Base-by-base conservation (phyloP, 257 asterid species). In the Lantana camara region DNA sequence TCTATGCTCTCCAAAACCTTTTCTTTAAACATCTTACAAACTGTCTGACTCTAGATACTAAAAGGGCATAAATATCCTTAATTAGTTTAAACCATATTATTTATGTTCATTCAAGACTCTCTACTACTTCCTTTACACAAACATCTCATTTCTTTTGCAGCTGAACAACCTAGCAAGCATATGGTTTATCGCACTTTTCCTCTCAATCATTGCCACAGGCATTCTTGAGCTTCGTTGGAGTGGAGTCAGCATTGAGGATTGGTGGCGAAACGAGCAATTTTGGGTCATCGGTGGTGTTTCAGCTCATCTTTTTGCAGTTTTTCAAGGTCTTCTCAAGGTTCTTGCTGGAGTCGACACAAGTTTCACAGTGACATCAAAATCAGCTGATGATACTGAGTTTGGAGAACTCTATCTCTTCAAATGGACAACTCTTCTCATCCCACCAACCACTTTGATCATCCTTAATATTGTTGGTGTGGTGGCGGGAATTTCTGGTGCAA, bases 251-350 rank as follows among this genome's bases (percentile, higher is more conserved):
- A 90, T 90, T 1, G 95, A 90, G 77, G 96, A 88, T 51, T 89
- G 93, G 95, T 86, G 95, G 96, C 73, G 95, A 6, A 89, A 89
- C 27, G 95, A 89, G 75, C 96, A 89, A 61, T 89, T 89, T 73
- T 89, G 95, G 96, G 96, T 89, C 42, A 86, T 86, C 3, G 95
- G 96, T 9, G 96, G 95, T 20, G 85, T 89, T 54, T 86, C 95
- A 13, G 90, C 95, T 4, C 93, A 89, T 69, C 83, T 87, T 17
- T 89, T 89, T 62, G 97, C 97, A 4, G 86, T 89, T 50, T 89
- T 89, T 71, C 97, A 89, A 69, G 97, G 97, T 50, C 95, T 89
- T 48, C 95, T 89, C 48, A 89, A 89, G 80, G 97, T 89, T 41
- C 89, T 89, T 24, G 85, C 64, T 20, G 95, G 97, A 16, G 91